Base-by-base conservation (phyloP, 805 yeast species). In the Helenozyma rhizophorensis region DNA sequence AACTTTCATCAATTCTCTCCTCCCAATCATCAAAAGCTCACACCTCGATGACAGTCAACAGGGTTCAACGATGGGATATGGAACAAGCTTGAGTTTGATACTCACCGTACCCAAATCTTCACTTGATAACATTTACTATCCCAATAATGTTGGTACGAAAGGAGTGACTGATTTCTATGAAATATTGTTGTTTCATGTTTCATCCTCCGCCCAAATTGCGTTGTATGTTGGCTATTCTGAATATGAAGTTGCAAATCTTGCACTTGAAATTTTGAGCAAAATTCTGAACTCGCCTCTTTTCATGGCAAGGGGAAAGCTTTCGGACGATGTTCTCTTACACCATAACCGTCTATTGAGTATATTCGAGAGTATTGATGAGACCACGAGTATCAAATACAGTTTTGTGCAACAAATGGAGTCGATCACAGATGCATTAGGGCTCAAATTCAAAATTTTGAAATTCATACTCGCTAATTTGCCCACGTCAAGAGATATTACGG, bases 361-460 rank as follows among this genome's bases (percentile, higher is more conserved):
- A 23, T 70, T 83, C 33, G 83, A 80, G 47, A 80, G 88, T 11
- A 75, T 83, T 21, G 85, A 85, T 44, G 96, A 89, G 45, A 77
- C 95, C 0, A 62, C 72, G 2, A 70, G 89, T 43, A 83, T 90
- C 23, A 75, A 83, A 39, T 75, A 74, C 45, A 77, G 87, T 0
- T 78, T 88, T 38, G 77, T 85, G 25, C 73, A 76, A 25, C 95
- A 86, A 48, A 51, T 67, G 26, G 64, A 70, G 24, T 56, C 58
- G 1, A 43, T 50, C n/a, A 54, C 62, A 6, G 58, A 63, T 6
- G 18, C 33, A 8, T 54, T 79, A 21, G 61, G 58, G 4, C 50
- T 77, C 10, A 86, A 87, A 48, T 51, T 76, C 19, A 68, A 71
- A 11, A 54, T 88, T 5, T 56, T 90, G 32, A 67, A 75, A 21